Evolutionary conservation across 169 alveolate species (phyloP).

Genomic region (Theileria sp.): DNA sequence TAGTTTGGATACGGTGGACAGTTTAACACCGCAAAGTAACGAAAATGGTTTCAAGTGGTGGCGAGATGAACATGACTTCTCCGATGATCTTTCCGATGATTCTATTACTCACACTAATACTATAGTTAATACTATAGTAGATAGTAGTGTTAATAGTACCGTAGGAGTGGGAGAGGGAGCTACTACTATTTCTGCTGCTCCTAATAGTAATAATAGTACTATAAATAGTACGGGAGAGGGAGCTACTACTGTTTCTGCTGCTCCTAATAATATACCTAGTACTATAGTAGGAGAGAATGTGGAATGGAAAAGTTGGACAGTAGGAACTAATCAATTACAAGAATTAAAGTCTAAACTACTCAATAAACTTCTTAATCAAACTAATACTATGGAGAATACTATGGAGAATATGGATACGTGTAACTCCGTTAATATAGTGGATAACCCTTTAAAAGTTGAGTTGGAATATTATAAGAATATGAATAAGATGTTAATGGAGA

Average conservation of each 20-base stretch:
- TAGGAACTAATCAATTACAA: not conserved
- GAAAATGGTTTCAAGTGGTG: conserved; percentile 60
- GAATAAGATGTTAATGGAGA: conserved; percentile 21
- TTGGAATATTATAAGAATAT: conserved; percentile 21
- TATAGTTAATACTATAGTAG: too few relatives aligned
- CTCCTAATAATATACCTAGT: too few relatives aligned
- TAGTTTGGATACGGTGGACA: conserved; percentile 7
- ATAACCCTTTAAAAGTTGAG: not conserved
- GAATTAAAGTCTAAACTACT: not conserved
- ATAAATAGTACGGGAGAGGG: not conserved
- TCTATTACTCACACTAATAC: too few relatives aligned
- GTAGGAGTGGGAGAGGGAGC: too few relatives aligned
- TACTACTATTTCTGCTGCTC: not conserved
- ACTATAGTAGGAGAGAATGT: not conserved
- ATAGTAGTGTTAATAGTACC: too few relatives aligned
- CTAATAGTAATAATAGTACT: not conserved
- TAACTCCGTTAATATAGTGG: too few relatives aligned
- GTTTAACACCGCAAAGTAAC: not conserved
- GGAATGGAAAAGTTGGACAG: conserved; percentile 12
- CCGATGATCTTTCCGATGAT: not conserved
- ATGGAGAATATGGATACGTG: too few relatives aligned
- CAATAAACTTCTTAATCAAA: not conserved
- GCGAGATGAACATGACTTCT: conserved; percentile 40
- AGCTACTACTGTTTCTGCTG: too few relatives aligned
- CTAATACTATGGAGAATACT: not conserved